Evolutionary conservation across 1,139 yeast species (phyloP).

Genomic region (Yamadazyma triangularis): DNA sequence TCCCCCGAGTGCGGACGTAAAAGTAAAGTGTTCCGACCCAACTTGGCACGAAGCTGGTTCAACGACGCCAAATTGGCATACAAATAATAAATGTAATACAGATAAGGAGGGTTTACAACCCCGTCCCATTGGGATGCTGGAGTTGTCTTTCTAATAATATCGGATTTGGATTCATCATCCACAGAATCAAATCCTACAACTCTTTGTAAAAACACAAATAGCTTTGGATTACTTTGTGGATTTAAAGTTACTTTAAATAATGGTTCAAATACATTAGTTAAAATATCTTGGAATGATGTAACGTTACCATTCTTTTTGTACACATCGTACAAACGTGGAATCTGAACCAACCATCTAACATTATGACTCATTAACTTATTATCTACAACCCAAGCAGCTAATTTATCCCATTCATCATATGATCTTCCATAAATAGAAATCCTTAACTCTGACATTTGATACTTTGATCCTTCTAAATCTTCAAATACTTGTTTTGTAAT

Average conservation of each 20-base stretch:
- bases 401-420: slow-evolving; percentile 87
- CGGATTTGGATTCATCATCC: slow-evolving; percentile 94
- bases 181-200: slow-evolving; percentile 98
- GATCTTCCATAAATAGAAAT: slow-evolving; percentile 92
- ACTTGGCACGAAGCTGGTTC: slow-evolving; percentile 71
- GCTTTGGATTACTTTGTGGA: slow-evolving; percentile 83
- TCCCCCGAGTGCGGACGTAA: slow-evolving; percentile 98
- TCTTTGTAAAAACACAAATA: slow-evolving; percentile 81
- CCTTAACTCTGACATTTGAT: slow-evolving; percentile 95
- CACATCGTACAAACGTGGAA: slow-evolving; percentile 88
- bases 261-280: slow-evolving; percentile 81
- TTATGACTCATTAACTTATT: slow-evolving; percentile 88
- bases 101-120: slow-evolving; percentile 89
- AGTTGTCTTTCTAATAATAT: slow-evolving; percentile 80
- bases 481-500: slow-evolving; percentile 88
- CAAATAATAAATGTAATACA: slow-evolving; percentile 86
- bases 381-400: slow-evolving; percentile 93
- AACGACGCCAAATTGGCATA: slow-evolving; percentile 82
- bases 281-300: slow-evolving; percentile 65
- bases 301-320: slow-evolving; percentile 78
- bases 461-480: slow-evolving; percentile 90
- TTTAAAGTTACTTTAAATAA: slow-evolving; percentile 83
- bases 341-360: slow-evolving; percentile 94
- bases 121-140: slow-evolving; percentile 77
- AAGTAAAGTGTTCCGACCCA: slow-evolving; percentile 83